These are phyloP conservation scores for Penstemon newberryi DNA, from an alignment of 257 asterid species.

Conservation along the genomic window DNA sequence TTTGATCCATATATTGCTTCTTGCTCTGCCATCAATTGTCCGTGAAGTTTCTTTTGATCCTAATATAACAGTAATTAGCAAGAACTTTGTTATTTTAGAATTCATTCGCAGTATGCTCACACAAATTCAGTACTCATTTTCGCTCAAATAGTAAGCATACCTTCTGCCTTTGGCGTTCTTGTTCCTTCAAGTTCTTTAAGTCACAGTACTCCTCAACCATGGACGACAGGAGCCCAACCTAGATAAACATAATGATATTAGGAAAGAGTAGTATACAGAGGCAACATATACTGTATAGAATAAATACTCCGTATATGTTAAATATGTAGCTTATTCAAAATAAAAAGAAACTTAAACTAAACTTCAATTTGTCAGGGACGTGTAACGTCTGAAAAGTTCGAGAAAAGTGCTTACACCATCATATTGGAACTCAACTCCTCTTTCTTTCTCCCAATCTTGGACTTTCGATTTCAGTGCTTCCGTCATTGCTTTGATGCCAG, in stretches of 20 bases:
- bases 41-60: conserved; percentile 92
- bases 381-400: neutral
- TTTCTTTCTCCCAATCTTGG: conserved; percentile 74
- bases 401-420: conserved; percentile 68
- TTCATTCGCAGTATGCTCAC: conserved; percentile 4
- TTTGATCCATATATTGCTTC: conserved; percentile 82
- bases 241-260: conserved; percentile 8
- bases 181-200: conserved; percentile 66
- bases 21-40: conserved; percentile 71
- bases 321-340: neutral
- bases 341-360: neutral
- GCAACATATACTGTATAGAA: neutral
- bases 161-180: conserved; percentile 81
- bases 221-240: conserved; percentile 62
- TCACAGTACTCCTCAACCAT: conserved; percentile 72
- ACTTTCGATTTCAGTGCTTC: conserved; percentile 63
- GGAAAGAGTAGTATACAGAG: neutral
- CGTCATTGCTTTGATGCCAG: conserved; percentile 56
- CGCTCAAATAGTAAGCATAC: conserved; percentile 37
- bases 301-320: neutral
- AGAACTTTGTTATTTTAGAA: neutral
- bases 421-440: conserved; percentile 65
- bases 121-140: conserved; percentile 7
- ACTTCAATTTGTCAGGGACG: neutral
- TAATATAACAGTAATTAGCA: conserved; percentile 27